Evolutionary conservation across 176 grass and related monocot species (phyloP), one percentile per base, ranked within the genome.

Genomic region (Phyllostachys edulis): DNA sequence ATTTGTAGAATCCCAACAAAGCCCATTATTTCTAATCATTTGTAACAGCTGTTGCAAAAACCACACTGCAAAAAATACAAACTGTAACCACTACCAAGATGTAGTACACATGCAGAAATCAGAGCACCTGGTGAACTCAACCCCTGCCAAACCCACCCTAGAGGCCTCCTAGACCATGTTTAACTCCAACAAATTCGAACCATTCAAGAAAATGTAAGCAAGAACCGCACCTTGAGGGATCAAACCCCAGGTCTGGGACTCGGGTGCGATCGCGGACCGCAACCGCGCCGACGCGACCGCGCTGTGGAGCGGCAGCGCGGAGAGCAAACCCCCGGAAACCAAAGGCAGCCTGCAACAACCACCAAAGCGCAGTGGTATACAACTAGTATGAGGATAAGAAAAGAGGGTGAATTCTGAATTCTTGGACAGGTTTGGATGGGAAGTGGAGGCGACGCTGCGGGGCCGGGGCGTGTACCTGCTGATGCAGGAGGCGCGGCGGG

Each of bases 171-270:
- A 56, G 50, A 50, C 0, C 5, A 42, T 2, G 7, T 78, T 38
- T 49, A 51, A 64, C 50, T 17, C 38, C 6, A 73, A 34, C 17
- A 29, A 50, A 69, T 5, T 20, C 6, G 14, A 68, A 16, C 50
- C 17, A 47, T 37, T 38, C n/a, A 76, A 41, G 37, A 83, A 76
- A 23, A n/a, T 21, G 8, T 5, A 18, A 41, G 63, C 42, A 88
- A 73, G 40, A 49, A 62, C 8, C 34, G 23, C 38, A 96, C 91
- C 94, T 96, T 93, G 86, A n/a, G 94, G 94, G 75, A 96, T 80
- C 60, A 89, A 76, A 14, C 94, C 91, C 94, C 91, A 96, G 61
- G 84, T 84, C 52, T 93, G 94, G 3, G 94, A 96, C 20, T 93
- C 89, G 4, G 90, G 67, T 1, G 91, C 71, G 73, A 96, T 89